phyloP scores from a whole-genome alignment of 2,329 filamentous ascomycete species.

The Nothophoma quercina region DNA sequence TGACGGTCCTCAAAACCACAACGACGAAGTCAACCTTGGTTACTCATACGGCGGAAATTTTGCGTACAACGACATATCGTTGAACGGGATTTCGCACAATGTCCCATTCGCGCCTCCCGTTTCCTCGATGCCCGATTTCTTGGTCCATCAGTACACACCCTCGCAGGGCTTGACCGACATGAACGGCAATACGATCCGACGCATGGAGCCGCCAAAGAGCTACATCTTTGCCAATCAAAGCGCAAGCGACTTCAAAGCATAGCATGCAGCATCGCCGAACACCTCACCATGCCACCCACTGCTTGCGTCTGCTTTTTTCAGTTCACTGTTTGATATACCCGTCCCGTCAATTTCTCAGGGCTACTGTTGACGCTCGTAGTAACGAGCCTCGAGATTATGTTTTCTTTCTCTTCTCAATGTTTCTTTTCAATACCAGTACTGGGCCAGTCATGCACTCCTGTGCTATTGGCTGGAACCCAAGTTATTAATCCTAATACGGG shows the following conservation, averaged over 20 bases:
- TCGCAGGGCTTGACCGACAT: slow-evolving; percentile 49
- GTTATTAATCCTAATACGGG: slow-evolving; percentile 16
- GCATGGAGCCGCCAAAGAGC: slow-evolving; percentile 50
- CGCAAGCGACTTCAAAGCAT: slow-evolving; percentile 51
- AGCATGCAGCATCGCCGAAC: too few relatives aligned
- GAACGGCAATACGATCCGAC: slow-evolving; percentile 36
- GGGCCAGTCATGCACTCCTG: not conserved
- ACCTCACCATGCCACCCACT: too few relatives aligned
- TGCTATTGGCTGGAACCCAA: not conserved
- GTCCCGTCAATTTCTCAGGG: not conserved
- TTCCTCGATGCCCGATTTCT: slow-evolving; percentile 47
- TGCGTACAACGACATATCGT: slow-evolving; percentile 41
- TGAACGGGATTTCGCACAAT: slow-evolving; percentile 42
- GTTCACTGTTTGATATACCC: slow-evolving; percentile 1
- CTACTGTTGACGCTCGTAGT: not conserved
- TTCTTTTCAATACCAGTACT: slow-evolving; percentile 1
- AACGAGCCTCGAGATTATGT: not conserved
- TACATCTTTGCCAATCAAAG: slow-evolving; percentile 59
- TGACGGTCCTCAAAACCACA: slow-evolving; percentile 34
- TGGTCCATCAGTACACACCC: slow-evolving; percentile 58
- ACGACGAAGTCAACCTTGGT: slow-evolving; percentile 34
- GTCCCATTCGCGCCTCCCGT: slow-evolving; percentile 44
- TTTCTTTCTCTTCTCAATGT: not conserved
- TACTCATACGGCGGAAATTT: slow-evolving; percentile 34
- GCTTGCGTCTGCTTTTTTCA: not conserved